Base-by-base conservation (phyloP, 768 basidiomycete species). In the Cystobasidium onofrii region DNA sequence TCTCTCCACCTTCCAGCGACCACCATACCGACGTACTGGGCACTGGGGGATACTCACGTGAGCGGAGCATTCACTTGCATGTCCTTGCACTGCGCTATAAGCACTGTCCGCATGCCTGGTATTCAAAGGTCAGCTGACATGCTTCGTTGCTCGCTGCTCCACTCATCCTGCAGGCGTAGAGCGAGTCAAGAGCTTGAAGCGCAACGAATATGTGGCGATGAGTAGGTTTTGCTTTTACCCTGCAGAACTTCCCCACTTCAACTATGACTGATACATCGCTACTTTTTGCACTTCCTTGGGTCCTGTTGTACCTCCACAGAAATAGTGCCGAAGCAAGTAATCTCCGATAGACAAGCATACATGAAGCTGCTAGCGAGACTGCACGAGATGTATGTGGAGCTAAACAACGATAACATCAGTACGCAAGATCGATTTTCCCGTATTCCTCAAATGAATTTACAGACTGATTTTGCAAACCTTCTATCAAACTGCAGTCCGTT, bases 371-470 rank as follows among this genome's bases (percentile, higher is more conserved):
- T 71, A 23, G 69, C 33, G 1, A 31, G 69, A 44, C n/a, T 71
- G 69, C 50, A 60, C 18, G 69, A 71, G 6, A 71, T 71, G 69
- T 71, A 71, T 55, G 69, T 55, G 4, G 69, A 71, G 25, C 54
- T 71, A 12, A 27, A 71, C 36, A 60, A 25, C 20, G 69, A 71
- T 31, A 34, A 71, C 54, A 71, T 71, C 55, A 71, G 33, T 71
- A 15, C 6, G 69, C 23, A n/a, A n/a, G n/a, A 12, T 12, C 15
- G 10, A 9, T 36, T 13, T 15, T 46, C 63, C 43, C 41, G 27
- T 20, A 33, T 39, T 25, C n/a, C n/a, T 31, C 20, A 20, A 4
- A 63, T 31, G 36, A 33, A n/a, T 7, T n/a, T 9, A n/a, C 33
- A n/a, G 10, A 15, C 31, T 20, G 31, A n/a, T 54, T 6, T 10